These are phyloP conservation scores for Phaeomoniella chlamydospora DNA, from an alignment of 2,329 filamentous ascomycete genomes.

Conservation along the genomic window DNA sequence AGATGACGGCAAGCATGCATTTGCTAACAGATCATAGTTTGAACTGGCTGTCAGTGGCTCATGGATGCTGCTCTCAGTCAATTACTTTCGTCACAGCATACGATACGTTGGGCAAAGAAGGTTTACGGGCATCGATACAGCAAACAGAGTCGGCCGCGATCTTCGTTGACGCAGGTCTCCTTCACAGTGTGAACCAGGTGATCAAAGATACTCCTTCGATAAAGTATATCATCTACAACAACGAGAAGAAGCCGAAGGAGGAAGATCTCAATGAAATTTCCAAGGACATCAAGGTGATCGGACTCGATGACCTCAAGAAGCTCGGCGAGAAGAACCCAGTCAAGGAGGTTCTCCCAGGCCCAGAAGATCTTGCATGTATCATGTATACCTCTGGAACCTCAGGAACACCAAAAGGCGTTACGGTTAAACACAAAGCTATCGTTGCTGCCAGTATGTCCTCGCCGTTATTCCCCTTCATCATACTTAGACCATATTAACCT, in stretches of 20 bases:
- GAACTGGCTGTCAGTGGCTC: slow-evolving; percentile 73
- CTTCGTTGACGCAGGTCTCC: slow-evolving; percentile 18
- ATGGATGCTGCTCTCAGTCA: slow-evolving; percentile 67
- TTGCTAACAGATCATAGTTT: slow-evolving; percentile 33
- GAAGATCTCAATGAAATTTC: slow-evolving; percentile 34
- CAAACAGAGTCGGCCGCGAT: slow-evolving; percentile 18
- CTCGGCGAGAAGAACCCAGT: slow-evolving; percentile 48
- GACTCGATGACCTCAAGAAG: slow-evolving; percentile 36
- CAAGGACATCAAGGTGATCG: slow-evolving; percentile 33
- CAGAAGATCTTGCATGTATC: slow-evolving; percentile 62
- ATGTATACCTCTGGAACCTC: slow-evolving; percentile 74
- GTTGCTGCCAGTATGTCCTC: slow-evolving; percentile 54
- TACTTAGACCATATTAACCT: slow-evolving; percentile 5
- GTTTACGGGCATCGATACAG: slow-evolving; percentile 16
- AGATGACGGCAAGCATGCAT: too few species aligned
- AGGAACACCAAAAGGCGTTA: slow-evolving; percentile 71
- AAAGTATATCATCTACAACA: slow-evolving; percentile 40
- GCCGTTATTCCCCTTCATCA: too few species aligned
- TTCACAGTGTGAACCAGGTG: slow-evolving; percentile 37
- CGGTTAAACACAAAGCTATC: slow-evolving; percentile 65
- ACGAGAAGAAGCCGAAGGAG: slow-evolving; percentile 30
- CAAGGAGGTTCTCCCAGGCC: slow-evolving; percentile 52
- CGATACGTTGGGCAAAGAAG: slow-evolving; percentile 20
- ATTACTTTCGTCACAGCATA: slow-evolving; percentile 68
- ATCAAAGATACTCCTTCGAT: slow-evolving; percentile 37